A percentile compares a stretch with the other conserved stretches of the same genome.
Conservation (phyloP, 257 asterid genomes). For the Lavandula angustifolia region DNA sequence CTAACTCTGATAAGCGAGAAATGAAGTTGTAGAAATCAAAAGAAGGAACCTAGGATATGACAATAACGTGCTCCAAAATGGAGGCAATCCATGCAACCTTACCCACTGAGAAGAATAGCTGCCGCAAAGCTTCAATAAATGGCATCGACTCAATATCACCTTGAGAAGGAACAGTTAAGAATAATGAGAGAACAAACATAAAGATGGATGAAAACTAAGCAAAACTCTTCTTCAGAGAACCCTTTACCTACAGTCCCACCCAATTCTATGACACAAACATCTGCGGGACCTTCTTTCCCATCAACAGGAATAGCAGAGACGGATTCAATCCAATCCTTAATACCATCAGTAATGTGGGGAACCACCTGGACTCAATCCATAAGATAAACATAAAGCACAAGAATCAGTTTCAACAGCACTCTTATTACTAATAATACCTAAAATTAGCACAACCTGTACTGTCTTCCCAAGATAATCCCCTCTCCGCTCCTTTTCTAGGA, state of each 20-base stretch:
- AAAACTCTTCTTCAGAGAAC: not conserved
- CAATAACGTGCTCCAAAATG: slow-evolving; percentile 11
- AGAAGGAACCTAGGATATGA: slow-evolving; percentile 5
- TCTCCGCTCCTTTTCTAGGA: slow-evolving; percentile 84
- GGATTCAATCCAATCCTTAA: slow-evolving; percentile 85
- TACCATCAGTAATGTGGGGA: slow-evolving; percentile 95
- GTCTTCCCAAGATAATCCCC: slow-evolving; percentile 99
- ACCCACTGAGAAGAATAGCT: slow-evolving; percentile 89
- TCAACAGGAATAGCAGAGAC: slow-evolving; percentile 87
- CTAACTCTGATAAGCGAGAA: slow-evolving; percentile 1
- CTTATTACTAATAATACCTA: slow-evolving; percentile 3
- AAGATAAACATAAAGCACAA: slow-evolving; percentile 9
- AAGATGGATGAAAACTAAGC: not conserved
- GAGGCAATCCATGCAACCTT: slow-evolving; percentile 35
- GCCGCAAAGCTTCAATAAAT: slow-evolving; percentile 93
- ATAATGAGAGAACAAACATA: slow-evolving; percentile 8
- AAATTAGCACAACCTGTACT: slow-evolving; percentile 71
- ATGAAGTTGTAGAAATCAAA: not conserved
- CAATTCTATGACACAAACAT: slow-evolving; percentile 96
- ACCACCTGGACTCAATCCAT: slow-evolving; percentile 63
- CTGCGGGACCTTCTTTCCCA: slow-evolving; percentile 91
- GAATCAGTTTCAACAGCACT: slow-evolving; percentile 4
- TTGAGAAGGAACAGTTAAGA: slow-evolving; percentile 33
- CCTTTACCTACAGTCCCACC: slow-evolving; percentile 97
- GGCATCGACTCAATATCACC: slow-evolving; percentile 99